These are phyloP conservation scores for Trichoderma gracile DNA, from an alignment of 2,329 filamentous ascomycete genomes.

Conservation along the genomic window DNA sequence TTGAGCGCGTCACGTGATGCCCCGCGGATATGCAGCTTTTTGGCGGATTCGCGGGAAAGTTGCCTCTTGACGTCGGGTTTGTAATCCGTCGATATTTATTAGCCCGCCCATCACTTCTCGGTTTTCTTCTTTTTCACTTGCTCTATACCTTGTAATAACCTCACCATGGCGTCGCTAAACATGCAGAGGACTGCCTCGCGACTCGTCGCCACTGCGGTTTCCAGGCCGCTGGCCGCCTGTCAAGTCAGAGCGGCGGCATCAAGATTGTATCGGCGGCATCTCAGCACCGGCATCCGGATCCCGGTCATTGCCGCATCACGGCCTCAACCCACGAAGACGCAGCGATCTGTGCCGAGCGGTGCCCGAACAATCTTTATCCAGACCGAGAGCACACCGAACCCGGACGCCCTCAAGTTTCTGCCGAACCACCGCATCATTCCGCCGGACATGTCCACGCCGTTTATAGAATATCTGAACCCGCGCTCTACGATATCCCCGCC, in stretches of 20 bases:
- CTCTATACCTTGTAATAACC: not conserved
- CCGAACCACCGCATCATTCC: conserved; percentile 88
- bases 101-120: not conserved
- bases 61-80: conserved; percentile 19
- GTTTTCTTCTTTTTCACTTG: not conserved
- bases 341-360: conserved; percentile 35
- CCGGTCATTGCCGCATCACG: conserved; percentile 31
- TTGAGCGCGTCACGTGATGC: conserved; percentile 41
- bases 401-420: conserved; percentile 94
- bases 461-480: conserved; percentile 88
- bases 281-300: conserved; percentile 34
- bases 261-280: conserved; percentile 33
- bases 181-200: conserved; percentile 31
- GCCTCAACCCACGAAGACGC: conserved; percentile 28
- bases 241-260: conserved; percentile 31
- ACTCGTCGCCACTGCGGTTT: conserved; percentile 16
- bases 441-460: conserved; percentile 68
- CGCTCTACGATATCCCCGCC: conserved; percentile 86
- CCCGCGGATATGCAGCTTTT: conserved; percentile 23
- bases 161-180: conserved; percentile 10
- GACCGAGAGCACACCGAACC: conserved; percentile 90
- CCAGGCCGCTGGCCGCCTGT: conserved; percentile 26
- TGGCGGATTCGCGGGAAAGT: not conserved
- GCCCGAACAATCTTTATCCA: conserved; percentile 92
- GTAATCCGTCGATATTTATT: conserved; percentile 11